Percentiles rank a stretch among this genome's conserved stretches.
These are phyloP conservation scores for Isatis lusitanica DNA, from an alignment of 441 rosid species.

Conservation along the genomic window DNA sequence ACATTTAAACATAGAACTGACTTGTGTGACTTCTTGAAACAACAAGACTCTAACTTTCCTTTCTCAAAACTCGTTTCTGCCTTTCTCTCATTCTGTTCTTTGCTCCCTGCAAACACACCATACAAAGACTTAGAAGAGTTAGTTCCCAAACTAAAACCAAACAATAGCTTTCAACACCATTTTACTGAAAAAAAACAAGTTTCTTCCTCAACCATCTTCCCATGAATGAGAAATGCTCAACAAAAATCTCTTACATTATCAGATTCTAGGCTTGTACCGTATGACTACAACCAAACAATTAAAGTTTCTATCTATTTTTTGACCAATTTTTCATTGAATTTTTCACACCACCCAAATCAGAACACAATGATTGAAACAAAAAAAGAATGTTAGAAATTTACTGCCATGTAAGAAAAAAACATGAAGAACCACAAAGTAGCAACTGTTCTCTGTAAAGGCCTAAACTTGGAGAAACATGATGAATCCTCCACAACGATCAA, in stretches of 20 bases:
- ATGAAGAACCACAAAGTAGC: neutral
- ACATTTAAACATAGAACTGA: conserved; percentile 15
- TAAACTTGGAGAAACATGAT: neutral
- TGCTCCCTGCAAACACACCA: conserved; percentile 11
- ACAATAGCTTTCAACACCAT: neutral
- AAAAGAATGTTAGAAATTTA: neutral
- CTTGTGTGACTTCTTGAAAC: neutral
- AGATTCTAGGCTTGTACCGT: neutral
- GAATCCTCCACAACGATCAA: neutral
- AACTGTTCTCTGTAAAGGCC: neutral
- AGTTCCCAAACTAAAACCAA: neutral
- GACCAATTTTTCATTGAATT: neutral
- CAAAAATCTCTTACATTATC: neutral
- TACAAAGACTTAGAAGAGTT: conserved; percentile 6
- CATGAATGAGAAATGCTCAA: neutral
- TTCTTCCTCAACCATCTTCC: neutral
- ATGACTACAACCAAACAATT: neutral
- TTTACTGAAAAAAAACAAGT: neutral
- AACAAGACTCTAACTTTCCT: neutral
- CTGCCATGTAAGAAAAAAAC: neutral
- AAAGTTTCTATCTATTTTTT: neutral
- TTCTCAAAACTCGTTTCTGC: neutral
- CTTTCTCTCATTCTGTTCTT: neutral
- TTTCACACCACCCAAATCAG: neutral
- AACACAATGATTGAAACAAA: neutral